Base-by-base conservation (phyloP, 768 basidiomycete species). In the Dacryopinax primogenitus region DNA sequence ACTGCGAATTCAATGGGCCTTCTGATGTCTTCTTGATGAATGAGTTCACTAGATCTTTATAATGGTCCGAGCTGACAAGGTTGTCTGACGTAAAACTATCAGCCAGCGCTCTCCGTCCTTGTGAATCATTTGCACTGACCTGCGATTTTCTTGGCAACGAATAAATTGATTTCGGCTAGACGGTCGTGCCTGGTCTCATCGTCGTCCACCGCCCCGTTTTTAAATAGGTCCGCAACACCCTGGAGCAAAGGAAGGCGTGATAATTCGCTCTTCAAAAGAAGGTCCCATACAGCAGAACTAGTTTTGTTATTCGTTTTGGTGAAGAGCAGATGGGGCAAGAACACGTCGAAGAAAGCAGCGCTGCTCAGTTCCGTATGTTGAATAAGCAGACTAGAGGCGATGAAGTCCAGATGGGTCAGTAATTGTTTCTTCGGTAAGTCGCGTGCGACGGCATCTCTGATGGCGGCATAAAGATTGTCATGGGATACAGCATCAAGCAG, bases 281-380 rank as follows among this genome's bases (percentile, higher is more conserved):
- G 74, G 64, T 85, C 84, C 92, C 92, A 94, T 0, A 85, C 82
- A n/a, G 80, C 72, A 23, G 82, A 79, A 0, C 84, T 79, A 0
- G 83, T 86, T 71, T 83, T 85, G 67, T 86, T 81, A 62, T 85
- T 80, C 1, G 86, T 75, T 70, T 87, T 90, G 6, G 88, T 86
- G 69, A 83, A 86, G 16, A 94, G 73, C 45, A 94, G 75, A 70
- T 84, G 83, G 0, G 91, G 87, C 71, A 91, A 88, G 64, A 94
- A 74, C 0, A 86, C 71, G 33, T 77, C 74, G 30, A 71, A 63
- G 44, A 74, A 69, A 11, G 73, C 67, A 82, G 76, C 67, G 84
- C 82, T 28, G 81, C 72, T 32, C 75, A 72, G 28, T 74, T 76
- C 67, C 9, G 78, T 74, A 45, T 77, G 67, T 0, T 65, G 51